Conservation (phyloP, 2,329 filamentous ascomycete species). For the Sphaerulina populicola region DNA sequence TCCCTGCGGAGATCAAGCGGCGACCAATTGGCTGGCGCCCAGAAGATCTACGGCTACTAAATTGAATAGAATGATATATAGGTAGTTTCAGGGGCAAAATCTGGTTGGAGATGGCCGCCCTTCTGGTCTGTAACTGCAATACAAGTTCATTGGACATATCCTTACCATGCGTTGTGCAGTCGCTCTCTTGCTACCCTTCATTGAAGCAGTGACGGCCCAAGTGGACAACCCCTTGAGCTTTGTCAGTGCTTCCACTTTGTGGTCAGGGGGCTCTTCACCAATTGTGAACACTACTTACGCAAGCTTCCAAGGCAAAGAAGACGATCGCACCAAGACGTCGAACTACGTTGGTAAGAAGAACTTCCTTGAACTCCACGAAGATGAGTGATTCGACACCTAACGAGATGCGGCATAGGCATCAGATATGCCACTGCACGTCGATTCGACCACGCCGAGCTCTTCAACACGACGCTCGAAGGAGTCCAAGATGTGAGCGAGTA, state of each 20-base stretch:
- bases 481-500: constrained; percentile 8
- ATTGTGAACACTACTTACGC: constrained; percentile 8
- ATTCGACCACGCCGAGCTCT: constrained; percentile 12
- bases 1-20: too few species aligned
- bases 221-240: neutral
- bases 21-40: too few species aligned
- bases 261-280: constrained; percentile 1
- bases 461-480: neutral
- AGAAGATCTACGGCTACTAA: too few species aligned
- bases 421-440: constrained; percentile 4
- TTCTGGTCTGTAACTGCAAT: too few species aligned
- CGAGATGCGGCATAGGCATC: neutral
- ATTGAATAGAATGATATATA: too few species aligned
- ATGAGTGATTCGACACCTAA: neutral
- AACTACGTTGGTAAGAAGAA: constrained; percentile 8
- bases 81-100: too few species aligned
- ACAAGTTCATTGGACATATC: too few species aligned
- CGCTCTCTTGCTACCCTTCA: neutral
- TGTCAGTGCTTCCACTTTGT: constrained; percentile 3
- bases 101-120: too few species aligned
- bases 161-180: neutral
- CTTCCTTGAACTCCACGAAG: neutral
- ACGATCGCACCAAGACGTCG: constrained; percentile 3
- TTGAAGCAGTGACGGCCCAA: neutral
- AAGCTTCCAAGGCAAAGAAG: constrained; percentile 9